phyloP scores from a whole-genome alignment of 106 monocot genomes.

The Acanthochlamys bracteata region DNA sequence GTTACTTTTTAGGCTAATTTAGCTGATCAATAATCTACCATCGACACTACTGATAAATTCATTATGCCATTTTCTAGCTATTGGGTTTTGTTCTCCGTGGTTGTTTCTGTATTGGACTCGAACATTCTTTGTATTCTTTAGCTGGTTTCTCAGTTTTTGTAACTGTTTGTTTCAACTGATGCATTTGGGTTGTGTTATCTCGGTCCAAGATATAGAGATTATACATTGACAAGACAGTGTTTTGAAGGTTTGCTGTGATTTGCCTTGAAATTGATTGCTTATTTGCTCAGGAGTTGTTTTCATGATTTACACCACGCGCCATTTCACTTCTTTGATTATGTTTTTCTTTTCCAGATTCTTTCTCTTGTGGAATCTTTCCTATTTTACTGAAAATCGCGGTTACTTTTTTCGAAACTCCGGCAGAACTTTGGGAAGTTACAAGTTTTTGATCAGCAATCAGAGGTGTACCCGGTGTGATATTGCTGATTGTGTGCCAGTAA shows the following conservation, averaged over 20 bases:
- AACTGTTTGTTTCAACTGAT: not conserved
- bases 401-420: slow-evolving; percentile 1
- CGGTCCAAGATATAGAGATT: not conserved
- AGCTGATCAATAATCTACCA: no score
- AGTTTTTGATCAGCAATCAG: no score
- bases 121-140: not conserved
- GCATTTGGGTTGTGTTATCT: not conserved
- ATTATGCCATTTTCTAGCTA: not conserved
- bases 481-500: not conserved
- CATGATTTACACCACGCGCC: not conserved
- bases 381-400: not conserved
- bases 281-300: not conserved
- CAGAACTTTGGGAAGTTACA: not conserved
- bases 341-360: not conserved
- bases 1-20: no score
- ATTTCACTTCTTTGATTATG: not conserved
- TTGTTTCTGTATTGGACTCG: not conserved
- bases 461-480: not conserved
- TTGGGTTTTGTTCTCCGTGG: not conserved
- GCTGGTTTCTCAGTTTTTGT: not conserved
- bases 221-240: not conserved
- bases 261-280: not conserved
- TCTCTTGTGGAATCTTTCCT: not conserved
- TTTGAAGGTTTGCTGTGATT: not conserved
- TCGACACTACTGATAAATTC: not conserved